A percentile compares a stretch with the other conserved stretches of the same genome.
Evolutionary conservation across 2,329 filamentous ascomycete species (phyloP).

Genomic region (Aspergillus sp.): DNA sequence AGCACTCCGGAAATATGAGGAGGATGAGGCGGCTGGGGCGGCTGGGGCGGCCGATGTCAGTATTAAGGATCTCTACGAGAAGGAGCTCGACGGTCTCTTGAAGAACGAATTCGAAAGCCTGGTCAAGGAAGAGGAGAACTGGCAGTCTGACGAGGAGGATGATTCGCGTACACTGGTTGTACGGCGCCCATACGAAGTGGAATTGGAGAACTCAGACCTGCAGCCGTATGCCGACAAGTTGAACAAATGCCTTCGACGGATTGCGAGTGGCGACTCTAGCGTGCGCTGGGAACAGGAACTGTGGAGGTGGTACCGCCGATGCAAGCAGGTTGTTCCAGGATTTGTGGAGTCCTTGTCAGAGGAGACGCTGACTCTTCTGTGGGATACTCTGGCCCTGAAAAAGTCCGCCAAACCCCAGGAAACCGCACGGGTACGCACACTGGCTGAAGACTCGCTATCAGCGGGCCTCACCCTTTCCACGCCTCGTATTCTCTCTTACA

Average conservation of each 20-base stretch:
- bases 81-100: slow-evolving; percentile 45
- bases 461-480: slow-evolving; percentile 58
- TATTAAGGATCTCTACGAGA: slow-evolving; percentile 42
- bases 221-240: slow-evolving; percentile 45
- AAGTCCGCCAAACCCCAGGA: slow-evolving; percentile 50
- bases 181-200: slow-evolving; percentile 34
- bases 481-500: slow-evolving; percentile 64
- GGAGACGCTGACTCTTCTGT: slow-evolving; percentile 66
- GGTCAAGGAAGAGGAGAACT: slow-evolving; percentile 40
- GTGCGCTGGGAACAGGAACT: slow-evolving; percentile 38
- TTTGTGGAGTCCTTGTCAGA: slow-evolving; percentile 60
- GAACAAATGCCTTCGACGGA: slow-evolving; percentile 39
- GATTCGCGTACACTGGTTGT: slow-evolving; percentile 17
- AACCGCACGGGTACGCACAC: slow-evolving; percentile 61
- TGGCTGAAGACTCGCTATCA: slow-evolving; percentile 67
- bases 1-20: slow-evolving; percentile 45
- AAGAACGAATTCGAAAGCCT: slow-evolving; percentile 41
- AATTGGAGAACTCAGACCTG: slow-evolving; percentile 33
- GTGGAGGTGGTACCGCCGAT: slow-evolving; percentile 55
- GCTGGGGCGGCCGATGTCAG: slow-evolving; percentile 25
- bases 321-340: slow-evolving; percentile 47
- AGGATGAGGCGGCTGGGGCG: slow-evolving; percentile 30
- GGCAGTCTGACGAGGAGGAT: slow-evolving; percentile 29
- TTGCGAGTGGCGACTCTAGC: slow-evolving; percentile 30
- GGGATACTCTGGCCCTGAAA: slow-evolving; percentile 56